Evolutionary conservation across 2,329 filamentous ascomycete genomes (phyloP).

Genomic region (Aspergillus hortae): DNA sequence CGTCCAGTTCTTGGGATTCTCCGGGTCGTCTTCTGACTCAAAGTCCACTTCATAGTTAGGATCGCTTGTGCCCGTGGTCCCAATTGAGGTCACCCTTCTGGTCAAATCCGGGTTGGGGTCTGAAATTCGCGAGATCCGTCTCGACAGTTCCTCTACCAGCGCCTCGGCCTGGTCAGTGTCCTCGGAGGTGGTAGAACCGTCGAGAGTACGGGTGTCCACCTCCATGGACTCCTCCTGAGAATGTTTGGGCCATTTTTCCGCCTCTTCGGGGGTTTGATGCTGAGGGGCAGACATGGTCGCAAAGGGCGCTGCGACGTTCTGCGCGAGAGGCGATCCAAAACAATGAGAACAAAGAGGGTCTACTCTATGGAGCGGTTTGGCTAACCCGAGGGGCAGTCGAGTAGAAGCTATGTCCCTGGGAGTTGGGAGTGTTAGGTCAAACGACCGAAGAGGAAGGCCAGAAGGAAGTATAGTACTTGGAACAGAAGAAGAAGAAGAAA

Average conservation of each 20-base stretch:
- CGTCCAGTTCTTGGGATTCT: slow-evolving; percentile 68
- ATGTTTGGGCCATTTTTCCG: slow-evolving; percentile 19
- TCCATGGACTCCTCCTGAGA: slow-evolving; percentile 11
- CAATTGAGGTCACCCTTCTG: slow-evolving; percentile 42
- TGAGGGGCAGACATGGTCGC: slow-evolving; percentile 20
- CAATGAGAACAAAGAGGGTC: not conserved
- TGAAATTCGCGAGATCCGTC: slow-evolving; percentile 23
- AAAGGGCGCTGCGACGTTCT: not conserved
- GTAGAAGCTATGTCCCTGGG: no score
- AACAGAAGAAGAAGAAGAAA: slow-evolving; percentile 1
- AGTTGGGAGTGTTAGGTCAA: no score
- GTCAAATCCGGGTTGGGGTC: slow-evolving; percentile 29
- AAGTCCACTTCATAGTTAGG: slow-evolving; percentile 72
- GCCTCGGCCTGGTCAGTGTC: slow-evolving; percentile 26
- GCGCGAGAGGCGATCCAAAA: not conserved
- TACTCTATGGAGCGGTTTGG: not conserved
- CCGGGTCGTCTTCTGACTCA: slow-evolving; percentile 56
- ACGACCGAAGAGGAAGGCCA: not conserved
- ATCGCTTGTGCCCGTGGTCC: slow-evolving; percentile 46
- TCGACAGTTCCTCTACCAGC: slow-evolving; percentile 16
- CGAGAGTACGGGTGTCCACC: slow-evolving; percentile 25
- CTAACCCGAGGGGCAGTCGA: not conserved
- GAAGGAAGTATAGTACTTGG: not conserved
- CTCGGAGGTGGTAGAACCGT: slow-evolving; percentile 22
- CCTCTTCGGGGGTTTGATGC: slow-evolving; percentile 3